Evolutionary conservation across 768 basidiomycete species (phyloP).

Genomic region (Pholiota molesta): DNA sequence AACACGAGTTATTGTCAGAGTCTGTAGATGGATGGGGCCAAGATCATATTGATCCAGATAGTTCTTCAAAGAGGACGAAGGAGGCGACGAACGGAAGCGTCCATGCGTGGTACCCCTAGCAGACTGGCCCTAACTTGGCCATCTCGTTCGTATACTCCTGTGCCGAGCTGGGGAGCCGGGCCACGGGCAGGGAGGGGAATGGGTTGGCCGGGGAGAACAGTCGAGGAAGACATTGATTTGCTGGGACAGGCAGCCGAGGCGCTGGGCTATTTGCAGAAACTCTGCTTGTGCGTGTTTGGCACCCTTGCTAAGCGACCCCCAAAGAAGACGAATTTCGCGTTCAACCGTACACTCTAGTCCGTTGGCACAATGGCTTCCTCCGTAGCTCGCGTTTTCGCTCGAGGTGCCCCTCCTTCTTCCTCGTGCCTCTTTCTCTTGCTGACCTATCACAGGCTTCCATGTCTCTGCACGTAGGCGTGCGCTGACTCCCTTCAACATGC

Average conservation of each 20-base stretch:
- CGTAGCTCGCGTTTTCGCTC: slow-evolving; percentile 65
- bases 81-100: slow-evolving; percentile 67
- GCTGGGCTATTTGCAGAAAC: slow-evolving; percentile 14
- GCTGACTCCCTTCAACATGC: slow-evolving; percentile 90
- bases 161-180: slow-evolving; percentile 59
- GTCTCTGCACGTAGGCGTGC: slow-evolving; percentile 77
- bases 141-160: slow-evolving; percentile 68
- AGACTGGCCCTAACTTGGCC: slow-evolving; percentile 70
- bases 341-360: slow-evolving; percentile 16
- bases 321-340: slow-evolving; percentile 28
- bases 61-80: slow-evolving; percentile 18
- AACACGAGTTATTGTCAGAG: slow-evolving; percentile 61
- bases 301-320: slow-evolving; percentile 15
- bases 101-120: slow-evolving; percentile 60
- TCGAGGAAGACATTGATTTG: slow-evolving; percentile 21
- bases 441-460: slow-evolving; percentile 68
- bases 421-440: background rate
- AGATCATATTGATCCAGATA: slow-evolving; percentile 22
- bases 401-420: slow-evolving; percentile 52
- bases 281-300: slow-evolving; percentile 36
- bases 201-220: slow-evolving; percentile 80
- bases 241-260: slow-evolving; percentile 4
- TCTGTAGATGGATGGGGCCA: slow-evolving; percentile 42
- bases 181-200: slow-evolving; percentile 54
- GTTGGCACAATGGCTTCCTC: slow-evolving; percentile 55